These are phyloP conservation scores for Erigeron philadelphicus DNA, from an alignment of 140 eudicot species.

Conservation along the genomic window DNA sequence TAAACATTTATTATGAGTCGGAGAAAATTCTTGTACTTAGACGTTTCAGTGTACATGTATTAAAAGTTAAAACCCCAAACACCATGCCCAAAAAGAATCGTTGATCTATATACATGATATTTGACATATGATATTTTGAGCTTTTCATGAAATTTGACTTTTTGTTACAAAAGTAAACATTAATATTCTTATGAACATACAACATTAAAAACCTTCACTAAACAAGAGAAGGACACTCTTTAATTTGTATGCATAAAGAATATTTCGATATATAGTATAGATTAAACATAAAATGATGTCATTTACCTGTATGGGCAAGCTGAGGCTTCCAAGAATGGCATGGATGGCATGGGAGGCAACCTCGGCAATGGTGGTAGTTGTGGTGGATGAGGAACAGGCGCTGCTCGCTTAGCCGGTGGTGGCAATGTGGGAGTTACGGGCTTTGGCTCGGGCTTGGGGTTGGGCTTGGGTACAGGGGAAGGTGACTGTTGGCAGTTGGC, in stretches of 20 bases:
- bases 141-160: not conserved
- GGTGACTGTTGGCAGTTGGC: conserved; percentile 55
- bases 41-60: too few relatives aligned
- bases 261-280: not conserved
- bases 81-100: too few relatives aligned
- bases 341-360: conserved; percentile 51
- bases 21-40: too few relatives aligned
- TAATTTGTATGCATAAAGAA: not conserved
- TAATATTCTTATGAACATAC: not conserved
- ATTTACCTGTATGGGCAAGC: conserved; percentile 74
- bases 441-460: conserved; percentile 20
- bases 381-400: conserved; percentile 25
- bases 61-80: too few relatives aligned
- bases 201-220: too few relatives aligned
- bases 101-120: too few relatives aligned
- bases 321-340: conserved; percentile 65
- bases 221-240: too few relatives aligned
- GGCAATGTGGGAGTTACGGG: conserved; percentile 31
- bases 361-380: conserved; percentile 35
- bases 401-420: conserved; percentile 27
- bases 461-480: conserved; percentile 39
- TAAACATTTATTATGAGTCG: too few relatives aligned
- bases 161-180: not conserved
- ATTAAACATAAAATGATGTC: not conserved
- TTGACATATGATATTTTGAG: too few relatives aligned